Base-by-base conservation (phyloP, 2,329 filamentous ascomycete species). In the Ploettnerulaceae sp. region DNA sequence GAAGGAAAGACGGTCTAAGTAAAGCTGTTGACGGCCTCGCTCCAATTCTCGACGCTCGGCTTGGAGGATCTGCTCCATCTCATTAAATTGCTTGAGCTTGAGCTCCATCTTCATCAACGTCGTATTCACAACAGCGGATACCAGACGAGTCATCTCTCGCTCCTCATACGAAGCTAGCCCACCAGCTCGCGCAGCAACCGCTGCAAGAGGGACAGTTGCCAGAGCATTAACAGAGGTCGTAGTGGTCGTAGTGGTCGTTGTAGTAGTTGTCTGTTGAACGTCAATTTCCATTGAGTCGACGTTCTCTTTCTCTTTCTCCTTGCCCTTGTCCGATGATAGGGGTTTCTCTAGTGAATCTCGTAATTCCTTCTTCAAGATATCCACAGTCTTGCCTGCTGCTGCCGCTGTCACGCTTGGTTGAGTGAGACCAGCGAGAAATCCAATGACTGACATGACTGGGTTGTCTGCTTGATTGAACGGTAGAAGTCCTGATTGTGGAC, bases 51-150 rank as follows among this genome's bases (percentile, higher is more conserved):
- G 81, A 49, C 91, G 84, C 71, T 98, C 93, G 5, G 90, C 89
- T 59, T 94, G 86, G 40, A 98, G 75, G 34, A 96, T 84, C 14
- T 86, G 78, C 68, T 98, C 93, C 77, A 98, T 90, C 66, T 98
- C 93, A 60, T 87, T 85, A 69, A 98, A 98, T 66, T 97, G 95
- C 62, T 89, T 84, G 49, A 98, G 76, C 70, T 98, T 98, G 59
- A 97, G 73, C 68, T 97, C 89, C 52, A 97, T 82, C 69, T 98
- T 98, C 64, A 95, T 85, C 25, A 97, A 74, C n/a, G 88, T 91
- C 9, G 95, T 76, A 64, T 98, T 98, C 42, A 95, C 88, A 0
- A 89, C 89, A 5, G 89, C 86, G 2, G 89, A 91, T 7, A 98
- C 88, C 36, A 97, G 80, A 12, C 89, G 86, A 15, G 90, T 95